Evolutionary conservation across 1,139 yeast genomes (phyloP), one percentile per base, ranked within the genome.

Genomic region (Lodderomyces margitis): DNA sequence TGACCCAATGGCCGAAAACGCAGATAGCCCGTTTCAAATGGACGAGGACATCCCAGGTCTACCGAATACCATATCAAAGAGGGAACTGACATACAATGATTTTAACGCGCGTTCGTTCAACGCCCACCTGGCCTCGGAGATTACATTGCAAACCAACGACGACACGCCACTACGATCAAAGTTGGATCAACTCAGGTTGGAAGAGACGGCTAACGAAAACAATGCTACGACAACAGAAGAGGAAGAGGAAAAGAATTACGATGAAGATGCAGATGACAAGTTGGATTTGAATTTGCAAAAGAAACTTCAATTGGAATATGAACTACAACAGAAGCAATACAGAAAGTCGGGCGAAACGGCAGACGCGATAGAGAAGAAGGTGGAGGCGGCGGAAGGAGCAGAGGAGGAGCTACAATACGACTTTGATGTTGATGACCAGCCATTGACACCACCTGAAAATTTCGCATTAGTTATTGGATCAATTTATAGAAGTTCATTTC

Each of bases 401-500:
- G 23, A 5, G 3, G 16, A 20, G 19, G 19, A 19, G 8, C 6
- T 10, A 11, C 20, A 28, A 15, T 31, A 19, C 16, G 25, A 28
- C 9, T 28, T 19, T 30, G 28, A 28, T 16, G 34, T 20, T 15
- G 36, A 37, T 16, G 40, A 37, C 19, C 28, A 37, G 11, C 64
- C 66, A 3, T 45, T 71, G 23, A 61, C 71, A 1, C 94, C 94
- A n/a, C 98, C 98, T 1, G 96, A 91, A 58, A 92, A 92, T 64
- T 92, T 92, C 62, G 80, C 95, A 11, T 82, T 86, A 42, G 96
- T 92, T 2, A 80, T 85, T 38, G 83, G 87, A 35, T 71, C 78
- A 39, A 85, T 92, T 10, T 92, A 88, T 62, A 71, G 98, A 40
- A 82, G 94, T 35, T 86, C 96, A 37, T 92, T 91, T 58, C 98